A percentile compares a stretch with the other conserved stretches of the same genome.
phyloP scores from a whole-genome alignment of 2,329 filamentous ascomycete genomes.

The Thelonectria rubi region DNA sequence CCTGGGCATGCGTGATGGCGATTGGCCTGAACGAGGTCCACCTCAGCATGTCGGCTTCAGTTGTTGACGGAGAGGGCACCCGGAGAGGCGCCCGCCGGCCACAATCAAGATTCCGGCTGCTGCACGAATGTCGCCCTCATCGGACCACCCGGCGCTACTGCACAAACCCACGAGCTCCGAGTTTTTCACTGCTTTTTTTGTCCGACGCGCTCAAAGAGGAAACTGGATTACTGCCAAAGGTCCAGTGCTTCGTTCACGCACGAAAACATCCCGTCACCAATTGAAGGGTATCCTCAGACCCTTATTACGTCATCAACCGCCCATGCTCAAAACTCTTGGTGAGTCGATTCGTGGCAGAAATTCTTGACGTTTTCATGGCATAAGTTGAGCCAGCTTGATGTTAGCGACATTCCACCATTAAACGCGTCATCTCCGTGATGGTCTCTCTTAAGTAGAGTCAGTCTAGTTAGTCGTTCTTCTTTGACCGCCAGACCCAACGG shows the following conservation, averaged over 20 bases:
- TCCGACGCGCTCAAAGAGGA: slow-evolving; percentile 24
- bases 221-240: slow-evolving; percentile 5
- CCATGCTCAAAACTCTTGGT: background rate
- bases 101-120: slow-evolving; percentile 7
- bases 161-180: slow-evolving; percentile 19
- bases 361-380: no score
- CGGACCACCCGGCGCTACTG: slow-evolving; percentile 34
- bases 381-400: background rate
- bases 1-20: slow-evolving; percentile 3
- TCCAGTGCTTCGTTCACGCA: no score
- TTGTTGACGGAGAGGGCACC: background rate
- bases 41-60: slow-evolving; percentile 34
- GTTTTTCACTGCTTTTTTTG: slow-evolving; percentile 20
- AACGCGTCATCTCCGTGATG: slow-evolving; percentile 13
- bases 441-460: background rate
- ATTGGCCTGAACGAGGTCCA: slow-evolving; percentile 27
- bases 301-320: background rate
- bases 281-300: background rate
- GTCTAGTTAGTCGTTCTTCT: background rate
- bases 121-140: slow-evolving; percentile 26
- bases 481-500: slow-evolving; percentile 5
- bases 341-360: background rate
- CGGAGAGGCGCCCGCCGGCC: background rate
- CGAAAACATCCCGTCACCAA: slow-evolving; percentile 35
- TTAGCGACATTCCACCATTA: background rate